Evolutionary conservation across 2,329 filamentous ascomycete species (phyloP).

Genomic region (Xylariaceae sp.): DNA sequence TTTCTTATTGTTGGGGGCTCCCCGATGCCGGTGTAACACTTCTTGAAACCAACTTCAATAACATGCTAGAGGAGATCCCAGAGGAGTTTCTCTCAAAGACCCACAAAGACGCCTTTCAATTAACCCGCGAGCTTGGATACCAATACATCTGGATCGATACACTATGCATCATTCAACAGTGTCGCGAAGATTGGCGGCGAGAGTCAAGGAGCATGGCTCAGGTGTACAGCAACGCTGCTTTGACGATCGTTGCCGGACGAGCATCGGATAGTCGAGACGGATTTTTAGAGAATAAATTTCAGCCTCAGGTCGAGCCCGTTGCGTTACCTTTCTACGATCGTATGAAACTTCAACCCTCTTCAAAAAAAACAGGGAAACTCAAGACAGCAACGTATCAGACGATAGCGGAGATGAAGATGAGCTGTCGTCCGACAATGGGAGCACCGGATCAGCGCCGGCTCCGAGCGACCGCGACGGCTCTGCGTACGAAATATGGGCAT

Average conservation of each 20-base stretch:
- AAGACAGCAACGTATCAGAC: not conserved
- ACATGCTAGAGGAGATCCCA: constrained; percentile 11
- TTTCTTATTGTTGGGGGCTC: constrained; percentile 24
- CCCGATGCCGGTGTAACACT: constrained; percentile 2
- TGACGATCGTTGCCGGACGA: constrained; percentile 19
- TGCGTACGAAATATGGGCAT: constrained; percentile 9
- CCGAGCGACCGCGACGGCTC: no score
- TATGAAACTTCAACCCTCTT: no score
- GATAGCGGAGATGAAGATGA: constrained; percentile 6
- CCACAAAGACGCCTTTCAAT: constrained; percentile 13
- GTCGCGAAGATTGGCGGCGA: constrained; percentile 14
- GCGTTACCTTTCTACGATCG: constrained; percentile 12
- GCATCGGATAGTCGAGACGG: constrained; percentile 13
- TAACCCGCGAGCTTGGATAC: constrained; percentile 13
- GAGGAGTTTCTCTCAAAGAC: constrained; percentile 15
- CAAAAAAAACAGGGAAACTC: no score
- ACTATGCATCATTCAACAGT: constrained; percentile 23
- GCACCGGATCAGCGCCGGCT: no score
- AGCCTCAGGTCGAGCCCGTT: constrained; percentile 6
- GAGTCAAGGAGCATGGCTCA: constrained; percentile 15
- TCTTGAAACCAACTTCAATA: constrained; percentile 12
- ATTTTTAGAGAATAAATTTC: constrained; percentile 12
- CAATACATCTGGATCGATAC: constrained; percentile 26
- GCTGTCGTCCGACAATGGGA: no score
- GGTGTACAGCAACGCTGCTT: constrained; percentile 16